Evolutionary conservation across 1,284 basidiomycete species (phyloP), one percentile per base, ranked within the genome.

Genomic region (Ustilago loliicola): DNA sequence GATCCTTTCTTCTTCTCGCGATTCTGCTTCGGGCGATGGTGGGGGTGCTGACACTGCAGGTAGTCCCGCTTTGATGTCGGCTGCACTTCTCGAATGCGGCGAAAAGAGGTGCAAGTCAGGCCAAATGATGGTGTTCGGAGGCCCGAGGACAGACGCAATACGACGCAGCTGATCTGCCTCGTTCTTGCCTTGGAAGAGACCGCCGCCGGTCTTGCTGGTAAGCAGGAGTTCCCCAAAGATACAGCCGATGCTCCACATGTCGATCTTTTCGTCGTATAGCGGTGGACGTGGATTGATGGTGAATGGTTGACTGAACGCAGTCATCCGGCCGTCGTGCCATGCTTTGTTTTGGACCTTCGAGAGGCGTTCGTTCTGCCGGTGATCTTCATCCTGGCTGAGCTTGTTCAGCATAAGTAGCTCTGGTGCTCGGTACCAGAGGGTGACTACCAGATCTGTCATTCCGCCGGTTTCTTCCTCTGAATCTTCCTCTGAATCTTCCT

Each of bases 391-490:
- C 13, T 61, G 19, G n/a, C 52, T 17, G 5, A 64, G 13, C 29
- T 61, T 47, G 30, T 66, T 53, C 23, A 78, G 62, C 7, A 66
- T 4, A 0, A 73, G 48, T 6, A 72, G 55, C 40, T 64, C 64
- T 4, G 65, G 70, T 2, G 87, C 95, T 94, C 96, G 91, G 88
- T 99, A 99, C 97, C 97, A 99, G 17, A 99, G 89, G 1, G 97
- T 99, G 6, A 99, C 97, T 1, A 99, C 97, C 17, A 99, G 90
- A 83, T 96, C 94, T 3, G 97, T 99, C 91, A 99, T 92, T 21
- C 95, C 94, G 8, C 94, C 69, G 1, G 47, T 34, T 19, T 94
- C 29, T 11, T 47, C 34, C 6, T 52, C 52, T 32, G n/a, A n/a
- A n/a, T n/a, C n/a, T n/a, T n/a, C n/a, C n/a, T 59, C 61, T n/a